These are phyloP conservation scores for Bipolaris cookei DNA, from an alignment of 2,329 filamentous ascomycete genomes.

Conservation along the genomic window DNA sequence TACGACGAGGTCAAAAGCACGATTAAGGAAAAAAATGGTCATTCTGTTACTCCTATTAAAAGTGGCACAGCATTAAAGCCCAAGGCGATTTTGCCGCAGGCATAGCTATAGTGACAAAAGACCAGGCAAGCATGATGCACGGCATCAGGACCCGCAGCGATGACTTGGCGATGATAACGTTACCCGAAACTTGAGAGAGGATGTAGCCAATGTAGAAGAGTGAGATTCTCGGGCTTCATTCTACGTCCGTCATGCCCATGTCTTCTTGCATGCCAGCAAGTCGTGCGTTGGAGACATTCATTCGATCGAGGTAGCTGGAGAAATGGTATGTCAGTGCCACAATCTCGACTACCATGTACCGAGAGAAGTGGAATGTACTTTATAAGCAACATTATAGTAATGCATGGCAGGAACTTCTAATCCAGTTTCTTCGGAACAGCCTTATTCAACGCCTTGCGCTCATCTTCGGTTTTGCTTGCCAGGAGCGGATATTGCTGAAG, in stretches of 20 bases:
- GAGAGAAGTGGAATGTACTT: slow-evolving; percentile 25
- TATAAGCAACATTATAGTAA: slow-evolving; percentile 44
- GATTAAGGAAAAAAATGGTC: slow-evolving; percentile 50
- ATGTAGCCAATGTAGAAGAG: slow-evolving; percentile 57
- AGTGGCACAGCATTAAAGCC: slow-evolving; percentile 48
- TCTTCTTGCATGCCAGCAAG: slow-evolving; percentile 50
- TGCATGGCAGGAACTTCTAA: slow-evolving; percentile 40
- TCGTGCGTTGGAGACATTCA: slow-evolving; percentile 52
- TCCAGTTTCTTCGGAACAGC: slow-evolving; percentile 34
- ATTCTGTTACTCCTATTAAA: slow-evolving; percentile 51
- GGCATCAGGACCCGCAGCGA: slow-evolving; percentile 47
- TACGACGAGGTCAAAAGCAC: slow-evolving; percentile 52
- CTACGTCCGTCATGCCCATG: slow-evolving; percentile 35
- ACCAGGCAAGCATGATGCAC: slow-evolving; percentile 52
- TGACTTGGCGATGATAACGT: slow-evolving; percentile 52
- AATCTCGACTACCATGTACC: background rate
- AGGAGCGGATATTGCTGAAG: background rate
- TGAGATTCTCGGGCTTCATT: slow-evolving; percentile 53
- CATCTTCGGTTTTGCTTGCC: background rate
- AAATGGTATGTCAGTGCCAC: background rate
- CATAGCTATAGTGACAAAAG: slow-evolving; percentile 54
- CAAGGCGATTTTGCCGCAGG: slow-evolving; percentile 42
- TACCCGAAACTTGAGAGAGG: slow-evolving; percentile 56
- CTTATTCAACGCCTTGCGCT: slow-evolving; percentile 35
- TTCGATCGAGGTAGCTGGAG: slow-evolving; percentile 50